phyloP scores from a whole-genome alignment of 1,284 basidiomycete genomes.

The Boletus semigastroideus region DNA sequence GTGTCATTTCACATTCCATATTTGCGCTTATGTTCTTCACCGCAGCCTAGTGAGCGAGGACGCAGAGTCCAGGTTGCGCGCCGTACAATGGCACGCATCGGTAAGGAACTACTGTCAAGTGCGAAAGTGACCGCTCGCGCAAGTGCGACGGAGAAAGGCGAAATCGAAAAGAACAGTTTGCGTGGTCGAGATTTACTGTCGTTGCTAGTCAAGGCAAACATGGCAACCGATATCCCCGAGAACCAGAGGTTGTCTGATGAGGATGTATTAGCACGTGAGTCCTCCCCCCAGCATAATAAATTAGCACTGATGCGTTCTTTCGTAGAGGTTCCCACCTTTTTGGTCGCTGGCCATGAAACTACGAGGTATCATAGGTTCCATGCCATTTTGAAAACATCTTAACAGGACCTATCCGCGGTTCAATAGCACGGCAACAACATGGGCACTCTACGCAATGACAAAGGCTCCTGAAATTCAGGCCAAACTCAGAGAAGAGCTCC shows the following conservation, averaged over 20 bases:
- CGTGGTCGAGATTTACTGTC: slow-evolving; percentile 50
- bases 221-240: slow-evolving; percentile 56
- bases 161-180: slow-evolving; percentile 33
- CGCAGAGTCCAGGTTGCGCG: slow-evolving; percentile 18
- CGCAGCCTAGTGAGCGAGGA: slow-evolving; percentile 18
- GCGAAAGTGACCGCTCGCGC: slow-evolving; percentile 42
- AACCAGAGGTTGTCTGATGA: slow-evolving; percentile 65
- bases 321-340: slow-evolving; percentile 37
- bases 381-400: not conserved
- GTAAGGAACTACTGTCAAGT: slow-evolving; percentile 44
- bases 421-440: slow-evolving; percentile 49
- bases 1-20: slow-evolving; percentile 11
- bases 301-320: too few relatives aligned
- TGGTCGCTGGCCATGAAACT: slow-evolving; percentile 80
- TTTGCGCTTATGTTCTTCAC: not conserved
- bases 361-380: slow-evolving; percentile 45
- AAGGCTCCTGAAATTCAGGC: slow-evolving; percentile 55
- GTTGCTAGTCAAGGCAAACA: slow-evolving; percentile 63
- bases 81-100: slow-evolving; percentile 37
- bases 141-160: slow-evolving; percentile 19
- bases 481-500: slow-evolving; percentile 69
- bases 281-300: not conserved
- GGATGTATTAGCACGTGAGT: slow-evolving; percentile 74
- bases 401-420: not conserved
- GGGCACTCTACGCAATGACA: slow-evolving; percentile 67